Evolutionary conservation across 306 rosid species (phyloP).

Genomic region (Potentilla sterilis): DNA sequence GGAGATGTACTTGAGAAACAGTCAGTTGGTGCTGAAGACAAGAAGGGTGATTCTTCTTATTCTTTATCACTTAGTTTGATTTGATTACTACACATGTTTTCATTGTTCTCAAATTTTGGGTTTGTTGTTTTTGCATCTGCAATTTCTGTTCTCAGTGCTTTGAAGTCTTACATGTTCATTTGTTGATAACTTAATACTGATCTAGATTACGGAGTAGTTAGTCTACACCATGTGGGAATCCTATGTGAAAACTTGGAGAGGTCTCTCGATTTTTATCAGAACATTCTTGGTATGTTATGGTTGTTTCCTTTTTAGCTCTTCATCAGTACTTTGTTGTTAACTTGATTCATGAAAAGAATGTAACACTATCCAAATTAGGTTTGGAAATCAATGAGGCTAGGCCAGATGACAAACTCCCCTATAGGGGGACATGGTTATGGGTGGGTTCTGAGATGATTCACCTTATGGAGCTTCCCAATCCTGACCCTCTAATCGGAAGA

Average conservation of each 20-base stretch:
- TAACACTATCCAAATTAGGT: slow-evolving; percentile 34
- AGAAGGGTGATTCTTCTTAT: too few species aligned
- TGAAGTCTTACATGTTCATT: neutral
- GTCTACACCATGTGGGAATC: slow-evolving; percentile 87
- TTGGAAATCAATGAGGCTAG: slow-evolving; percentile 91
- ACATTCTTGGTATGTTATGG: slow-evolving; percentile 63
- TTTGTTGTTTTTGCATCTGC: neutral
- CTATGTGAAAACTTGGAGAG: slow-evolving; percentile 80
- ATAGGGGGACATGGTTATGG: slow-evolving; percentile 98
- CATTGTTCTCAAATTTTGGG: neutral
- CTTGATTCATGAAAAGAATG: neutral
- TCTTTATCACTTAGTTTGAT: neutral
- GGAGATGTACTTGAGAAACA: slow-evolving; percentile 55
- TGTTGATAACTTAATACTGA: slow-evolving; percentile 16
- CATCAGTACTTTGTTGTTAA: neutral
- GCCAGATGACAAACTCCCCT: slow-evolving; percentile 94
- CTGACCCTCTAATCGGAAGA: slow-evolving; percentile 87
- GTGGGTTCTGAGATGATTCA: slow-evolving; percentile 98
- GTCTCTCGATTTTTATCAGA: slow-evolving; percentile 79
- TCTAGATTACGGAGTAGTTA: slow-evolving; percentile 80
- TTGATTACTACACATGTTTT: neutral
- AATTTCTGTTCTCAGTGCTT: neutral
- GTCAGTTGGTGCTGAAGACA: slow-evolving; percentile 28
- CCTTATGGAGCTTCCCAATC: slow-evolving; percentile 97
- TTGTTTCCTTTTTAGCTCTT: slow-evolving; percentile 9